phyloP scores from a whole-genome alignment of 768 basidiomycete genomes.

The Phaeolepiota aurea region DNA sequence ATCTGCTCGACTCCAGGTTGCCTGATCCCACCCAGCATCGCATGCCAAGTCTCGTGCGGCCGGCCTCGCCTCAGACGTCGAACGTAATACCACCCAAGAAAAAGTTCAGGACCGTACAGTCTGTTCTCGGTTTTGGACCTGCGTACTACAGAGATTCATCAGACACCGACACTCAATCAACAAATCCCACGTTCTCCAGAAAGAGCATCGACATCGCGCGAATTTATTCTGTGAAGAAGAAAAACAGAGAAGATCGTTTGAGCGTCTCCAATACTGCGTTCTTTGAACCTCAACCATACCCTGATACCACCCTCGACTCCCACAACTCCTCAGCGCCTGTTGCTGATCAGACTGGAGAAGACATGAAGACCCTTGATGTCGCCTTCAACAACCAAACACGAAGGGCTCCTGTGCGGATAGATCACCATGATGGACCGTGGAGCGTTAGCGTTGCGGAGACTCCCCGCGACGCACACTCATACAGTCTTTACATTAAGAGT shows the following conservation, averaged over 20 bases:
- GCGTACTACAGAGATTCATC: slow-evolving; percentile 23
- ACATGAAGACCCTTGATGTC: slow-evolving; percentile 34
- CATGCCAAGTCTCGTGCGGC: slow-evolving; percentile 10
- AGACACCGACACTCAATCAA: slow-evolving; percentile 17
- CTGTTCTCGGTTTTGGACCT: slow-evolving; percentile 32
- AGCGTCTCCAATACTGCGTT: slow-evolving; percentile 32
- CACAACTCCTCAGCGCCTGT: slow-evolving; percentile 1
- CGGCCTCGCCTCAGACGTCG: slow-evolving; percentile 9
- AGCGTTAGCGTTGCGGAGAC: slow-evolving; percentile 83
- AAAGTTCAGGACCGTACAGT: slow-evolving; percentile 31
- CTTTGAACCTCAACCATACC: slow-evolving; percentile 19
- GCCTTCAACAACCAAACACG: slow-evolving; percentile 30
- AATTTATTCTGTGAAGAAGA: slow-evolving; percentile 24
- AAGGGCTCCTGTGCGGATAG: slow-evolving; percentile 51
- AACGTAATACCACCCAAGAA: slow-evolving; percentile 22
- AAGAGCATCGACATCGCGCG: slow-evolving; percentile 36
- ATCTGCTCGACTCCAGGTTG: not conserved
- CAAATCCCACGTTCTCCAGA: slow-evolving; percentile 23
- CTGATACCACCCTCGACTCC: not conserved
- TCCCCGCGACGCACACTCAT: slow-evolving; percentile 63
- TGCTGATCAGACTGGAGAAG: slow-evolving; percentile 14
- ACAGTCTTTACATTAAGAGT: slow-evolving; percentile 89
- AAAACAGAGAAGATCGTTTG: slow-evolving; percentile 24
- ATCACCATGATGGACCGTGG: slow-evolving; percentile 79
- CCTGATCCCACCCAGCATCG: slow-evolving; percentile 3